Percentiles rank a stretch among this genome's conserved stretches.
Evolutionary conservation across 768 basidiomycete species (phyloP).

Genomic region (Calocybe cyanea): DNA sequence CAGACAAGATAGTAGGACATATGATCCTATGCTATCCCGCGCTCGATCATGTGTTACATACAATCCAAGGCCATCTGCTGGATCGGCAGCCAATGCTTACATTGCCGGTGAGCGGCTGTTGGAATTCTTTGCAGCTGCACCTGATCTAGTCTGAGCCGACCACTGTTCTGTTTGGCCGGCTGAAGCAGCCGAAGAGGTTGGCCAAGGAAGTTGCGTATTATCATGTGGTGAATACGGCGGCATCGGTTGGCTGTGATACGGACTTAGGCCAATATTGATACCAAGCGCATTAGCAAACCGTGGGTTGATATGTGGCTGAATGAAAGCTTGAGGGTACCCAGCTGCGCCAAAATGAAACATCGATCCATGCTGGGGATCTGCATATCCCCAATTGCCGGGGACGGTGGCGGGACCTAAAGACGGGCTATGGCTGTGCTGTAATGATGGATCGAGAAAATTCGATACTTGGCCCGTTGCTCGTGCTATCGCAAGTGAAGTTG

Average conservation of each 20-base stretch:
- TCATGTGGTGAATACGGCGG: conserved; percentile 14
- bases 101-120: no score
- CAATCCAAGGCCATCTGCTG: no score
- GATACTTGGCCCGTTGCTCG: conserved; percentile 39
- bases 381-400: conserved; percentile 12
- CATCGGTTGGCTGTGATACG: conserved; percentile 11
- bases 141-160: conserved; percentile 25
- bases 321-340: conserved; percentile 21
- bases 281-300: conserved; percentile 70
- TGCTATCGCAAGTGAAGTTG: conserved; percentile 46
- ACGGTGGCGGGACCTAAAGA: neutral
- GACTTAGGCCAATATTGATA: conserved; percentile 32
- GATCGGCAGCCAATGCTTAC: no score
- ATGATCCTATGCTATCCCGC: no score
- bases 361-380: conserved; percentile 16
- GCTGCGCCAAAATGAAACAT: conserved; percentile 17
- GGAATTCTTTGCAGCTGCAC: conserved; percentile 4
- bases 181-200: neutral
- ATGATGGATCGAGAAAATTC: conserved; percentile 18
- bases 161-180: conserved; percentile 36
- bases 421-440: conserved; percentile 4
- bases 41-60: no score
- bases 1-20: no score
- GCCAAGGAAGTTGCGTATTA: neutral
- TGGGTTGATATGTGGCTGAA: conserved; percentile 87